Evolutionary conservation across 208 protist genomes (phyloP).

Genomic region (Acanthamoeba castellanii): DNA sequence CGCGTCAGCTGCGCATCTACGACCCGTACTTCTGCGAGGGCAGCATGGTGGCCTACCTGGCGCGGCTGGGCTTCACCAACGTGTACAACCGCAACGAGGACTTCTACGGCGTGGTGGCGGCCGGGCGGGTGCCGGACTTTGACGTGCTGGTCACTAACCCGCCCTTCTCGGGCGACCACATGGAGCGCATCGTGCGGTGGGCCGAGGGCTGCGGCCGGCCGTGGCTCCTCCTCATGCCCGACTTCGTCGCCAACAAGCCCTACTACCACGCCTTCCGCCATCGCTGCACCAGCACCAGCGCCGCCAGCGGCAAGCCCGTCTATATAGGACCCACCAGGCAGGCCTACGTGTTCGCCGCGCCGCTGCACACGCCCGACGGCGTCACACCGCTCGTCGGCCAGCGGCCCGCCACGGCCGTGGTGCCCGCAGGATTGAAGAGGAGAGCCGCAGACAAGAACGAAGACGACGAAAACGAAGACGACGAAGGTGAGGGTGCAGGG

Average conservation of each 20-base stretch:
- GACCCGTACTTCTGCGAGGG: slow-evolving; percentile 94
- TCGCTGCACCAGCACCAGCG: not conserved
- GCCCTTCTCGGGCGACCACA: slow-evolving; percentile 92
- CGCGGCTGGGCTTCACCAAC: slow-evolving; percentile 85
- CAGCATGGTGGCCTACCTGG: slow-evolving; percentile 85
- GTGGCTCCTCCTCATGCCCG: slow-evolving; percentile 90
- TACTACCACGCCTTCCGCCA: slow-evolving; percentile 83
- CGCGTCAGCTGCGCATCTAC: slow-evolving; percentile 89
- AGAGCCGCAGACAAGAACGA: not conserved
- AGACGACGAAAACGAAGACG: not conserved
- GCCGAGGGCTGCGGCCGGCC: slow-evolving; percentile 83
- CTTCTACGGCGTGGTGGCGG: slow-evolving; percentile 90
- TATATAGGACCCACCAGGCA: not conserved
- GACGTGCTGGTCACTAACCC: slow-evolving; percentile 92
- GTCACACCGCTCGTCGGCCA: not conserved
- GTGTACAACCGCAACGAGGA: slow-evolving; percentile 93
- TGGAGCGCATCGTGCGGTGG: slow-evolving; percentile 84
- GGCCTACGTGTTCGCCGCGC: slow-evolving; percentile 29
- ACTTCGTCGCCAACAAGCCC: slow-evolving; percentile 90
- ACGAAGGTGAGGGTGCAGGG: not conserved
- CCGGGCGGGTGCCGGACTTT: slow-evolving; percentile 86
- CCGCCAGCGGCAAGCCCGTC: not conserved
- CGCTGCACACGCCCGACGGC: not conserved
- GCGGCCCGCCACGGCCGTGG: not conserved
- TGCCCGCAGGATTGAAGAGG: not conserved